Base-by-base conservation (phyloP, 768 basidiomycete species). In the Ephemerocybe angulata region DNA sequence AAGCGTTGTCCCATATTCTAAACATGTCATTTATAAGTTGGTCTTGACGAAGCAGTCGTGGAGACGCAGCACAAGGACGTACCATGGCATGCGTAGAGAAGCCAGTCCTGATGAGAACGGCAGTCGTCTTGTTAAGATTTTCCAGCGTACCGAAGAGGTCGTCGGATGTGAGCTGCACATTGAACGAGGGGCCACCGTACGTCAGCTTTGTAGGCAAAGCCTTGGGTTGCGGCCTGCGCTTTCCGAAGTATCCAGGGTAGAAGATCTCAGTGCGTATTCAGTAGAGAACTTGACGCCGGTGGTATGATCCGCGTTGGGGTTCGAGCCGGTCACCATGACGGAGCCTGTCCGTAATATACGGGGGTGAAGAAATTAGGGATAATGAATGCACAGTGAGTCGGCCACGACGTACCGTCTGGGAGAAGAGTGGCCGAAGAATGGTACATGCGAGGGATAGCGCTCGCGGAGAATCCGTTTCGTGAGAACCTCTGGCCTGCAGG, bases 111-210 rank as follows among this genome's bases (percentile, higher is more conserved):
- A 88, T 75, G 30, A 86, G 47, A 3, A 83, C 71, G 1, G 83
- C 84, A 4, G 66, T 73, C 0, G 81, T 72, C 35, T 74, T 75
- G 52, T 79, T 73, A 13, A 81, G 66, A 58, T 84, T 82, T 10
- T 73, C 58, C 19, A 74, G 70, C 50, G 87, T 68, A 2, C 73
- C 76, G 37, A 69, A 73, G 17, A 86, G 72, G 63, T 84, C 84
- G 6, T 79, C 73, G 11, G 72, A 60, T 30, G 74, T 70, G 19
- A 93, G 73, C 7, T 70, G 64, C 24, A 93, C 68, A 64, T 89
- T 78, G 70, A 93, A 93, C 50, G 76, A 77, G 4, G 74, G 66
- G 3, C 93, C 93, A n/a, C 93, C 93, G 68, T 95, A 95, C 3
- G 76, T 68, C 21, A 93, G 67, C 56, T 72, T 74, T 1, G 67